phyloP scores from a whole-genome alignment of 305 asterid species.

The Plantago coronopus region DNA sequence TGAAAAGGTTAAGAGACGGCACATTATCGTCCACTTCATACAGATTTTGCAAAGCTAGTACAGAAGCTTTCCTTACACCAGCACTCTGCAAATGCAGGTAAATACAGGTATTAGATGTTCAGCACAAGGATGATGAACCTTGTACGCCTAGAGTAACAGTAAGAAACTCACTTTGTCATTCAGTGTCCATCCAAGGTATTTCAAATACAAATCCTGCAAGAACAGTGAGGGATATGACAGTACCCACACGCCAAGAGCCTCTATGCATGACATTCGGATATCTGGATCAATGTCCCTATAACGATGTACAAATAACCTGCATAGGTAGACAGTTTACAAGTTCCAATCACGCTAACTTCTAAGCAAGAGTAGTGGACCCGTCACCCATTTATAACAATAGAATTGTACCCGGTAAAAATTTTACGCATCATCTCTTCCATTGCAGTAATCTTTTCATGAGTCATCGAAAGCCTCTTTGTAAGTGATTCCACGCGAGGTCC shows the following conservation, averaged over 20 bases:
- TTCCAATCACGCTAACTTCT: conserved; percentile 16
- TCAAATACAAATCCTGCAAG: conserved; percentile 93
- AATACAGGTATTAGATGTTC: conserved; percentile 23
- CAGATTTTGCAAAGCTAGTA: conserved; percentile 87
- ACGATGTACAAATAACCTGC: conserved; percentile 92
- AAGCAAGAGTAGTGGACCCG: neutral
- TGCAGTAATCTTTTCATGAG: conserved; percentile 83
- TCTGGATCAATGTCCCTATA: conserved; percentile 95
- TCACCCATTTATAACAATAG: neutral
- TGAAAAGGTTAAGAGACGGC: conserved; percentile 91
- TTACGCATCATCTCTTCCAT: conserved; percentile 94
- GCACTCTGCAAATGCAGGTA: conserved; percentile 54
- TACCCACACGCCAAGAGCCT: conserved; percentile 95
- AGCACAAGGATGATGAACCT: conserved; percentile 24
- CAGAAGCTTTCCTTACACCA: conserved; percentile 90
- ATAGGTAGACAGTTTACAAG: conserved; percentile 22
- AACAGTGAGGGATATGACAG: conserved; percentile 87
- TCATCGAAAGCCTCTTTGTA: conserved; percentile 59
- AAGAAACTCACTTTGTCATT: conserved; percentile 79
- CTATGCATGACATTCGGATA: conserved; percentile 83
- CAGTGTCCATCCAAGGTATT: conserved; percentile 98
- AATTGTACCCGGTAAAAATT: conserved; percentile 74
- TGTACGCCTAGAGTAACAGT: conserved; percentile 16
- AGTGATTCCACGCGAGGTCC: conserved; percentile 95
- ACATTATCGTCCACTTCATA: conserved; percentile 91